Evolutionary conservation across 352 stramenopile genomes (phyloP), one percentile per base, ranked within the genome.

Genomic region (Phytophthora pinifolia): DNA sequence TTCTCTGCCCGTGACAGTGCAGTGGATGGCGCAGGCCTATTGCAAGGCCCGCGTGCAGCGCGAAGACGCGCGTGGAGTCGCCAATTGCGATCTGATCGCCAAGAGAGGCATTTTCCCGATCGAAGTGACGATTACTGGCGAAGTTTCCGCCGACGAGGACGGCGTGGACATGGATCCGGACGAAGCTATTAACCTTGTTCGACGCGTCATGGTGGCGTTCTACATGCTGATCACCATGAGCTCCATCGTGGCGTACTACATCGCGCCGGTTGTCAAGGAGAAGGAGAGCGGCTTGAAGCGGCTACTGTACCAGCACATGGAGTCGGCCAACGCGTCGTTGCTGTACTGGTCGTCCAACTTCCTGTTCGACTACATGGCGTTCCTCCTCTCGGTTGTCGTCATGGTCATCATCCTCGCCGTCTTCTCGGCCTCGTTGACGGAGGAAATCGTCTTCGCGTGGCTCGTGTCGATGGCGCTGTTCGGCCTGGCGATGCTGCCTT

Each of bases 171-270:
- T 78, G 13, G 35, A 71, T 30, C 44, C 61, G 48, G 63, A 81
- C 20, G 69, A 75, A 48, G 65, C 67, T 4, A 39, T 73, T 25
- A 66, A 58, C 17, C 49, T 78, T 14, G 49, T 72, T 9, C 65
- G 41, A 86, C 99, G 79, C 70, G 98, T 89, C 67, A 96, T 64
- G 95, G 96, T 90, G 53, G 97, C 52, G 48, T 96, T 78, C 76
- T 99, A 84, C 59, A 57, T 81, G 25, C 70, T 88, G 17, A 46
- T 89, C 35, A 85, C 72, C 8, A 55, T 88, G 37, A 88, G 70
- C 51, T 85, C 76, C 5, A 74, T 90, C 30, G 67, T 74, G 9
- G 72, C 77, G n/a, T 87, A 80, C 45, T 89, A 89, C 39, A 69
- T 84, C 8, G 71, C 78, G 1, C 65, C 67, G 13, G 47, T 89